Evolutionary conservation across 768 basidiomycete species (phyloP), one percentile per base, ranked within the genome.

Genomic region (Naganishia antarctica): DNA sequence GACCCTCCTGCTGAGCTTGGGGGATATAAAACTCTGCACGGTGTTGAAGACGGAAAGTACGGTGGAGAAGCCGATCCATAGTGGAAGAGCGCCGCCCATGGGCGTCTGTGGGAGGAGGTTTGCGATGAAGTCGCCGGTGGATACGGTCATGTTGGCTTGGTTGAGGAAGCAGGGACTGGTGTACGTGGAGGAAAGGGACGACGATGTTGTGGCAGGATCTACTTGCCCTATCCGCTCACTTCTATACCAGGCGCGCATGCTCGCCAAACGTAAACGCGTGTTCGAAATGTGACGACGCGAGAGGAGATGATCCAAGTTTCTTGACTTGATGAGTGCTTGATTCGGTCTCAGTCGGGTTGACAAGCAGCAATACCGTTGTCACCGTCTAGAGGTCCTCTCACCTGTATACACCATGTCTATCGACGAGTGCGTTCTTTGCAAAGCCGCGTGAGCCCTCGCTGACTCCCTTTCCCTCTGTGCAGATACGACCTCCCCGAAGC

Each of bases 11-110:
- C 90, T 92, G 69, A 92, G 78, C 66, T 84, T 86, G 57, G 89
- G 81, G 0, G 89, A 91, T 34, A 82, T 68, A 71, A 90, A 87
- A 78, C 89, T 93, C 76, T 96, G 91, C 2, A 70, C 71, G 1
- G 86, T 84, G 81, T 98, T 98, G 81, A 94, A 89, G 28, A 91
- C 63, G 16, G 91, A 89, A 57, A 86, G 82, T 23, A 81, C 79
- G 40, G 90, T 84, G 40, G 92, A 84, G 66, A 93, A 70, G 59
- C 96, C 83, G 77, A 91, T 88, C 91, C 92, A 97, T 75, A 85
- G 83, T 1, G 91, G 90, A 9, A 99, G 83, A 73, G 83, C 81
- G 29, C 92, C 93, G 1, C 70, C 70, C 6, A 40, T 15, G 21
- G 53, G 53, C 23, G 53, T 40, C 34, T 32, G 32, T 4, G 53